Evolutionary conservation across 2,329 filamentous ascomycete species (phyloP).

Genomic region (Myriosclerotinia scirpicola): DNA sequence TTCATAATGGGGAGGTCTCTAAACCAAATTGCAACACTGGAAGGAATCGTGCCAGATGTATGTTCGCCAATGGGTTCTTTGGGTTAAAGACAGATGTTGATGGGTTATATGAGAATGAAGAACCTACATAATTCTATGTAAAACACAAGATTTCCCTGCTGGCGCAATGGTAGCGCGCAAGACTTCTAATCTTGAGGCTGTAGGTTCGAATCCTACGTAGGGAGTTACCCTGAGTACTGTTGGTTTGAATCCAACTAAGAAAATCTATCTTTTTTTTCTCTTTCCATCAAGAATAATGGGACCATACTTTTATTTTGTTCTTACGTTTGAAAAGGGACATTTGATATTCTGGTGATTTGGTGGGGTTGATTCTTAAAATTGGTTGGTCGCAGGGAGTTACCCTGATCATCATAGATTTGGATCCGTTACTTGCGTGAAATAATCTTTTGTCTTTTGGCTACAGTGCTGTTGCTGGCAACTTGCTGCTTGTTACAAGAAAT

Average conservation of each 20-base stretch:
- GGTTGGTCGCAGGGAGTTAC: no score
- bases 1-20: neutral
- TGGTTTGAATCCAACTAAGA: neutral
- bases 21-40: neutral
- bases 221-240: slow-evolving; percentile 10
- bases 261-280: no score
- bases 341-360: no score
- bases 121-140: rapidly evolving
- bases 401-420: no score
- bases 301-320: no score
- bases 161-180: slow-evolving; percentile 21
- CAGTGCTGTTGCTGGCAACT: neutral
- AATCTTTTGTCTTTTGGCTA: neutral
- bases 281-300: no score
- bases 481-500: neutral
- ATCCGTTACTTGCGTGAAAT: neutral
- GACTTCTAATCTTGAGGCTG: slow-evolving; percentile 20
- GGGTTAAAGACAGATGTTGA: neutral
- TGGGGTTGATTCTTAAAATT: no score
- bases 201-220: slow-evolving; percentile 11
- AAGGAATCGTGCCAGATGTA: neutral
- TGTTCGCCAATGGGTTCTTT: neutral
- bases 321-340: no score
- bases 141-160: slow-evolving; percentile 11
- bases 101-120: neutral